Percentiles rank a stretch among this genome's conserved stretches.
phyloP scores from a whole-genome alignment of 192 early-diverging fungal species.

The Martensiomyces pterosporus region DNA sequence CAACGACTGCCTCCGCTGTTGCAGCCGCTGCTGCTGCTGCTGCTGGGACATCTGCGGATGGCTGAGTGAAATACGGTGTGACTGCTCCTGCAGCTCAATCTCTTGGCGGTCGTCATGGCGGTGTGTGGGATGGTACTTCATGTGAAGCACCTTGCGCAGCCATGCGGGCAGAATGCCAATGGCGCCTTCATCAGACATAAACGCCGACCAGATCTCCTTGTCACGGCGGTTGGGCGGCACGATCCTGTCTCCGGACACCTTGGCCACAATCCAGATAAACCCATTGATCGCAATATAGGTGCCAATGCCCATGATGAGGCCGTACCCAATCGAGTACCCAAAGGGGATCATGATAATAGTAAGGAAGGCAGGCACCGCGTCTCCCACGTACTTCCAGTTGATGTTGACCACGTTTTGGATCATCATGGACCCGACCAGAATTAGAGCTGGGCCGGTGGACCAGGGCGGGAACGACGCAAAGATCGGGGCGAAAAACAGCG shows the following conservation, averaged over 20 bases:
- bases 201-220: constrained; percentile 21
- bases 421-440: constrained; percentile 80
- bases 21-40: background rate
- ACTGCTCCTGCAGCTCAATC: constrained; percentile 2
- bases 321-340: constrained; percentile 78
- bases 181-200: constrained; percentile 17
- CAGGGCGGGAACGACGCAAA: constrained; percentile 81
- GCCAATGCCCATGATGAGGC: constrained; percentile 68
- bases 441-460: constrained; percentile 78
- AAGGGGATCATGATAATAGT: constrained; percentile 74
- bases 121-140: background rate
- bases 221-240: constrained; percentile 16
- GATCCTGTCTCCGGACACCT: constrained; percentile 8
- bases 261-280: constrained; percentile 12
- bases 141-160: constrained; percentile 6
- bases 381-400: constrained; percentile 77
- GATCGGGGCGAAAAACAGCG: constrained; percentile 79
- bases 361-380: constrained; percentile 74
- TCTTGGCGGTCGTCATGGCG: background rate
- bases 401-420: constrained; percentile 61
- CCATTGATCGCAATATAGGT: constrained; percentile 52
- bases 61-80: constrained; percentile 2
- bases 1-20: constrained; percentile 5
- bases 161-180: constrained; percentile 6
- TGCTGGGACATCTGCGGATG: no score